These are phyloP conservation scores for Ballota nigra DNA, from an alignment of 257 asterid species.

Conservation along the genomic window DNA sequence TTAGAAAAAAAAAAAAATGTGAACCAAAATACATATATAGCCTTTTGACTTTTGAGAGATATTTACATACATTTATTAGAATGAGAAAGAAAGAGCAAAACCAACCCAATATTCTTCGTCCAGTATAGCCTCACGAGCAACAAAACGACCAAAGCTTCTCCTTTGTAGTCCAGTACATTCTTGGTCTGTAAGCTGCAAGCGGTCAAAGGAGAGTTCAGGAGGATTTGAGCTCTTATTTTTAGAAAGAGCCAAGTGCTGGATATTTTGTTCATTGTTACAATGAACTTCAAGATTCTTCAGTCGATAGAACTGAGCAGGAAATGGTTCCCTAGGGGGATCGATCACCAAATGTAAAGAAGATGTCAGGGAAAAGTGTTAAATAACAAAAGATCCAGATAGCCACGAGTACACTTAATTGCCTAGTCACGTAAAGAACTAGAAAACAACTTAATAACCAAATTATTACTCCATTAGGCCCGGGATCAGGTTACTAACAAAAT, in stretches of 20 bases:
- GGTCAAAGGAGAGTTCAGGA: slow-evolving; percentile 66
- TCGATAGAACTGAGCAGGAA: slow-evolving; percentile 56
- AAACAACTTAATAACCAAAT: slow-evolving; percentile 1
- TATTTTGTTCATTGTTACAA: slow-evolving; percentile 60
- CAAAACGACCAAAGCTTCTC: slow-evolving; percentile 73
- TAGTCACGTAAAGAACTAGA: not conserved
- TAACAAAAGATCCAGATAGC: slow-evolving; percentile 12
- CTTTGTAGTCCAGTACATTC: slow-evolving; percentile 50
- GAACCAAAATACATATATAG: slow-evolving; percentile 2
- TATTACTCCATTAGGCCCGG: not conserved
- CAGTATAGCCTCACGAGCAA: slow-evolving; percentile 77
- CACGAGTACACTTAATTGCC: not conserved
- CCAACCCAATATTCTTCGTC: slow-evolving; percentile 99
- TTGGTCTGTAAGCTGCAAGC: slow-evolving; percentile 68
- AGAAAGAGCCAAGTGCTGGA: slow-evolving; percentile 39
- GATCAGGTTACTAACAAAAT: not conserved
- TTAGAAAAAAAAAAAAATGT: slow-evolving; percentile 33
- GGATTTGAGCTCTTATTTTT: slow-evolving; percentile 50
- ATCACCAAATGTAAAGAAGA: slow-evolving; percentile 10
- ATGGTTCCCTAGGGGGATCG: slow-evolving; percentile 50
- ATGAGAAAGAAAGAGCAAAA: slow-evolving; percentile 29
- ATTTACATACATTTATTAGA: slow-evolving; percentile 1
- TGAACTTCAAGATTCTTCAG: slow-evolving; percentile 85
- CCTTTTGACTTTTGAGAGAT: slow-evolving; percentile 14
- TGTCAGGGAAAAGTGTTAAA: slow-evolving; percentile 9